phyloP scores from a whole-genome alignment of 2,329 filamentous ascomycete species.

The Paraphaeosphaeria sporulosa region DNA sequence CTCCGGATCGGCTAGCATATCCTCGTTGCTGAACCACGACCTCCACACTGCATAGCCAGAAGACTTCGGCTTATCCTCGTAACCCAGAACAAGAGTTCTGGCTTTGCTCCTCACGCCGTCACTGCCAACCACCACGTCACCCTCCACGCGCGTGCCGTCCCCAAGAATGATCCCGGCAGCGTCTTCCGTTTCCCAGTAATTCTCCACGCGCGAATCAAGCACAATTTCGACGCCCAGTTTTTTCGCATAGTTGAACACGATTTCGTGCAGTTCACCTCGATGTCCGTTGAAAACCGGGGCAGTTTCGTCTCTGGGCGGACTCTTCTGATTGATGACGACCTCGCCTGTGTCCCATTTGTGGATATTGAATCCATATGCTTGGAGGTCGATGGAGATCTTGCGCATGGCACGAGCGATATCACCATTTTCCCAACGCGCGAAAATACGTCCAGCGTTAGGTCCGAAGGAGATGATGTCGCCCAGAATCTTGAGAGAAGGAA shows the following conservation, averaged over 20 bases:
- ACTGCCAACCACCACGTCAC: slow-evolving; percentile 61
- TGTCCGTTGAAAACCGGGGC: slow-evolving; percentile 68
- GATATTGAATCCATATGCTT: slow-evolving; percentile 65
- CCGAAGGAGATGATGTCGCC: slow-evolving; percentile 71
- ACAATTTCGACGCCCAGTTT: slow-evolving; percentile 65
- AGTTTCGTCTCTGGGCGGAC: slow-evolving; percentile 54
- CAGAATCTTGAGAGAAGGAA: slow-evolving; percentile 63
- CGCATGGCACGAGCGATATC: slow-evolving; percentile 58
- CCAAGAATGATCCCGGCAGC: slow-evolving; percentile 61
- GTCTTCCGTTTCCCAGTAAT: slow-evolving; percentile 63
- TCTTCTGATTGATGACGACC: slow-evolving; percentile 64
- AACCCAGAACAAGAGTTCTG: slow-evolving; percentile 60
- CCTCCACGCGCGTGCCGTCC: slow-evolving; percentile 55
- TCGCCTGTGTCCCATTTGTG: slow-evolving; percentile 68
- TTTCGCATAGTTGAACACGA: slow-evolving; percentile 65
- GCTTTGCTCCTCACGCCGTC: slow-evolving; percentile 63
- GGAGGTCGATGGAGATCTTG: slow-evolving; percentile 61
- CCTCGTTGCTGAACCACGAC: slow-evolving; percentile 52
- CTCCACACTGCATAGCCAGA: slow-evolving; percentile 63
- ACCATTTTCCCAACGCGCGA: slow-evolving; percentile 64
- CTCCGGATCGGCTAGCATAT: slow-evolving; percentile 49
- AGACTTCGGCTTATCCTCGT: slow-evolving; percentile 60
- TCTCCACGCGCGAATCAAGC: slow-evolving; percentile 58
- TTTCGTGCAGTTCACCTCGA: slow-evolving; percentile 66
- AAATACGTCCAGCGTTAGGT: slow-evolving; percentile 67